Percentiles rank a stretch among this genome's conserved stretches.
phyloP scores from a whole-genome alignment of 2,329 filamentous ascomycete genomes.

The Gnomoniopsis smithogilvyi region DNA sequence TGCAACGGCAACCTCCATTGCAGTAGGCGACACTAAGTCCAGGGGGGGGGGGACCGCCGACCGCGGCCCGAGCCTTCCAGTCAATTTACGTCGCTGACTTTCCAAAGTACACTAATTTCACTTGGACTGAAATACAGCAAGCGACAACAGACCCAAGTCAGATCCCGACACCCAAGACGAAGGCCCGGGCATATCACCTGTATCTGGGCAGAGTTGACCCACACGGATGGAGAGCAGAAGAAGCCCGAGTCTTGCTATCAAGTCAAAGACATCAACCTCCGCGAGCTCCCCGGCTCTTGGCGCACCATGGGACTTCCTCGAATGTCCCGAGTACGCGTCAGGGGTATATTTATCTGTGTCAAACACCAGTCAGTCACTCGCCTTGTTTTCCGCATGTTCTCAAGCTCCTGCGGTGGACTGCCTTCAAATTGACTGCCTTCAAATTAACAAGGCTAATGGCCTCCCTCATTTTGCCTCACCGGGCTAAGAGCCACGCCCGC shows the following conservation, averaged over 20 bases:
- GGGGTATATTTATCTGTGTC: background rate
- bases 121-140: background rate
- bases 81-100: background rate
- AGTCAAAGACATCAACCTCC: too few species aligned
- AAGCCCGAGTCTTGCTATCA: too few species aligned
- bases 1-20: background rate
- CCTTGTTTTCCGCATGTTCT: background rate
- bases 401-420: background rate
- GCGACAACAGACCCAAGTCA: background rate
- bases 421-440: background rate
- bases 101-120: background rate
- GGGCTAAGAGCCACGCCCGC: too few species aligned
- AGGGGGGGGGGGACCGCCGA: background rate
- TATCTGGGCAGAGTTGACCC: too few species aligned
- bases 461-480: too few species aligned
- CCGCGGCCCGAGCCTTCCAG: background rate
- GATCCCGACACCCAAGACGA: too few species aligned
- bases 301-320: too few species aligned
- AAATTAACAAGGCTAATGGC: background rate
- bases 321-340: background rate
- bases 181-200: too few species aligned
- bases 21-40: background rate
- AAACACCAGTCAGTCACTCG: background rate
- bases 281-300: too few species aligned
- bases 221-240: too few species aligned